Percentiles rank a stretch among this genome's conserved stretches.
phyloP scores from a whole-genome alignment of 345 rosid species.

The Passiflora organensis region DNA sequence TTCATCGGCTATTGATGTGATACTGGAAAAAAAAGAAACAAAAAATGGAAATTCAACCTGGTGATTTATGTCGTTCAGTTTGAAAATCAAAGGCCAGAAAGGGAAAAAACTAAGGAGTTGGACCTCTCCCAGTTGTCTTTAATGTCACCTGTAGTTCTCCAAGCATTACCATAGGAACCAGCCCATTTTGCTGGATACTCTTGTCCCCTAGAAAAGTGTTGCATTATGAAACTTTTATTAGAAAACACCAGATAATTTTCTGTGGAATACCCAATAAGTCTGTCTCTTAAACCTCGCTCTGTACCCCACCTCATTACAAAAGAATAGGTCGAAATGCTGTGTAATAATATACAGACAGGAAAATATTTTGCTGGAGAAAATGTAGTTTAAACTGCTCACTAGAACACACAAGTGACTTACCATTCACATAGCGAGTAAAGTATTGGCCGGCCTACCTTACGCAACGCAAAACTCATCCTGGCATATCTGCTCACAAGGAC shows the following conservation, averaged over 20 bases:
- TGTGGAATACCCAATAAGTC: too few relatives aligned
- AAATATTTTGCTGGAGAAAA: not conserved
- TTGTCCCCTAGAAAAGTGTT: conserved; percentile 15
- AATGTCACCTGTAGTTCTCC: conserved; percentile 31
- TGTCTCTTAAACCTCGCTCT: too few relatives aligned
- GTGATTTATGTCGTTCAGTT: not conserved
- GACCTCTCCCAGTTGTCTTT: conserved; percentile 21
- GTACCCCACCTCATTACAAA: not conserved
- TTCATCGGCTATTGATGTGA: conserved; percentile 16
- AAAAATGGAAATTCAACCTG: not conserved
- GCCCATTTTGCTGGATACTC: conserved; percentile 26
- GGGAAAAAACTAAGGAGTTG: not conserved
- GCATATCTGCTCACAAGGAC: conserved; percentile 15
- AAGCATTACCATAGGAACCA: conserved; percentile 16
- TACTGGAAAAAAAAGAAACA: conserved; percentile 3
- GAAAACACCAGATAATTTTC: not conserved
- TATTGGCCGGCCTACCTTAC: conserved; percentile 20
- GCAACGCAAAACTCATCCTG: conserved; percentile 23
- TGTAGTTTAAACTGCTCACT: not conserved
- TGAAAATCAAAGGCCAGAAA: not conserved
- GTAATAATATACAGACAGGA: not conserved
- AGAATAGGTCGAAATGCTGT: too few relatives aligned
- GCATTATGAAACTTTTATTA: not conserved
- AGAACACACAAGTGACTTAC: conserved; percentile 2
- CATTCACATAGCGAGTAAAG: conserved; percentile 28